Evolutionary conservation across 345 rosid genomes (phyloP), one percentile per base, ranked within the genome.

Genomic region (Rhodamnia rubescens): DNA sequence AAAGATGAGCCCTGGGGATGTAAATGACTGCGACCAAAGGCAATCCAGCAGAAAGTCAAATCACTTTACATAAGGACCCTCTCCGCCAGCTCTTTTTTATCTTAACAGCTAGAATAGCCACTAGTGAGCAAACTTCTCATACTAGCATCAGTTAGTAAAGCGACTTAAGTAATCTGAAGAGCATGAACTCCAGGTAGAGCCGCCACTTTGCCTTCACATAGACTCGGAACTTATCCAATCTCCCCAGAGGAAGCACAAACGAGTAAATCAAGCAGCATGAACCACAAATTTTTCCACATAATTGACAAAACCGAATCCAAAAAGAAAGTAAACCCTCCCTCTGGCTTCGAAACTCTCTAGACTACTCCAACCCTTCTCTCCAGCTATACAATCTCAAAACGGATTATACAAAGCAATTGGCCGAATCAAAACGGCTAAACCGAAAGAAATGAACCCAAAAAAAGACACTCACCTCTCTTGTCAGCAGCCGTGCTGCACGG

Each of bases 391-490:
- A 36, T 36, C 80, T 69, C 26, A 21, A 20, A 69, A 42, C 47
- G 10, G 36, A 69, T 69, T 21, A 69, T 36, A 69, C 7, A 2
- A 69, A 69, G 20, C 80, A 18, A 69, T 69, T 69, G 13, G 6
- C 26, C 0, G 26, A 44, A 69, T 69, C 78, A 69, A 61, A 61
- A 61, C 74, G 22, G 22, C 75, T 15, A 11, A 2, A 32, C 75
- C 75, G 11, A 74, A 57, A 29, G 80, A 69, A 36, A 69, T 11
- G 14, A 69, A 44, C 80, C 80, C 47, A 18, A 69, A 69, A 69
- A 69, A 42, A 20, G 75, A 11, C 55, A 57, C 44, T 47, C 53
- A 92, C 95, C 95, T 91, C 91, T 94, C 82, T 87, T 88, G 86
- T 85, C 88, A 49, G 83, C 80, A 52, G 87, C 85, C 50, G 85